phyloP scores from a whole-genome alignment of 179 eudicot species.

The Beta lomatogona region DNA sequence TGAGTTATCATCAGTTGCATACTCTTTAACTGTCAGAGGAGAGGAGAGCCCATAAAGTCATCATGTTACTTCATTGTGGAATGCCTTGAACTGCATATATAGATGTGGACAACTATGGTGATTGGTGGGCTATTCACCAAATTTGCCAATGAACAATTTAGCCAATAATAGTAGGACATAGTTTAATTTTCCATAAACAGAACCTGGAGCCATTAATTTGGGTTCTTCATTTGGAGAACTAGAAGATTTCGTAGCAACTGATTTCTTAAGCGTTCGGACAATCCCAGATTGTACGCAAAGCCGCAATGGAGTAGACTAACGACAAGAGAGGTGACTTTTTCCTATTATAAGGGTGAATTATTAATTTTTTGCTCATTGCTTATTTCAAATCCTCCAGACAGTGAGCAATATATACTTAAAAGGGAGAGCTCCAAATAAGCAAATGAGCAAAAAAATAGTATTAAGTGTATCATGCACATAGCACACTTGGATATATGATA shows the following conservation, averaged over 20 bases:
- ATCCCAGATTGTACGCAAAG: neutral
- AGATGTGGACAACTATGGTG: neutral
- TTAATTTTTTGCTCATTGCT: too few species aligned
- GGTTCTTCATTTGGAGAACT: neutral
- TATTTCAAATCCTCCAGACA: fast-evolving
- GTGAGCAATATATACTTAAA: too few species aligned
- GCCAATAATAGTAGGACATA: neutral
- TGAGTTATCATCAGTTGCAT: neutral
- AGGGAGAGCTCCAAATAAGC: too few species aligned
- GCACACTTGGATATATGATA: too few species aligned
- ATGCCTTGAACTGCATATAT: neutral
- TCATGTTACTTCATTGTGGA: neutral
- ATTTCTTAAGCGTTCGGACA: neutral
- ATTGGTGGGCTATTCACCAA: neutral
- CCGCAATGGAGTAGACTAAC: too few species aligned
- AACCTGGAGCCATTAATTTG: neutral
- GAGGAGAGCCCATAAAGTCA: neutral
- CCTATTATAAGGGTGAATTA: fast-evolving
- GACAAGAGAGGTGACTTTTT: too few species aligned
- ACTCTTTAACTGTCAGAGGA: neutral
- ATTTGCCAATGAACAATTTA: neutral
- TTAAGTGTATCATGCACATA: too few species aligned
- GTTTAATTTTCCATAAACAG: neutral
- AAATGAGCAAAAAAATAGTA: too few species aligned
- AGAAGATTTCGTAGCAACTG: neutral